Evolutionary conservation across 2,329 filamentous ascomycete species (phyloP).

Genomic region (Colletotrichum lini): DNA sequence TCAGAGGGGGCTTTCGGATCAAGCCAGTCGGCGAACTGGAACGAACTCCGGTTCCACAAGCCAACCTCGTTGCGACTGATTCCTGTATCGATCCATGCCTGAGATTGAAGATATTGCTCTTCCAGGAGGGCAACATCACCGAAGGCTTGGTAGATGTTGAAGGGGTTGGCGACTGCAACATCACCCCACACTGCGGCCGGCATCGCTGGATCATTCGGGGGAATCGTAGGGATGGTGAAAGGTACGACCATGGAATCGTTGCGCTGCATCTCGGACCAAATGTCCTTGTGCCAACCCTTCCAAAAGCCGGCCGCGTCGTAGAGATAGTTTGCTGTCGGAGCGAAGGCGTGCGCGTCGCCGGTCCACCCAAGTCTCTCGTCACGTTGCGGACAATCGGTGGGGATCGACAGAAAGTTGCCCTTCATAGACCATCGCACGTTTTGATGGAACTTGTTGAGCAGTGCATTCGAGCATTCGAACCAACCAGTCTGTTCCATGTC

Average conservation of each 20-base stretch:
- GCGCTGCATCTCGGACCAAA: constrained; percentile 53
- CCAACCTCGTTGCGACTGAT: constrained; percentile 52
- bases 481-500: constrained; percentile 65
- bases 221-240: constrained; percentile 49
- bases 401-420: constrained; percentile 71
- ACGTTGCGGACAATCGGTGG: constrained; percentile 71
- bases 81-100: constrained; percentile 56
- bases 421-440: constrained; percentile 71
- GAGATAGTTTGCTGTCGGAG: constrained; percentile 65
- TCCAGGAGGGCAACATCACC: constrained; percentile 54
- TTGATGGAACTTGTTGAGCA: constrained; percentile 67
- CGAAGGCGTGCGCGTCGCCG: constrained; percentile 65
- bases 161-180: constrained; percentile 57
- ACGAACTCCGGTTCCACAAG: constrained; percentile 56
- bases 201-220: constrained; percentile 43
- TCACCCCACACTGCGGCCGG: constrained; percentile 61
- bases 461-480: constrained; percentile 66
- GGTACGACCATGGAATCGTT: constrained; percentile 46
- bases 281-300: constrained; percentile 64
- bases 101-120: constrained; percentile 57
- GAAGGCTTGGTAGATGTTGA: constrained; percentile 56
- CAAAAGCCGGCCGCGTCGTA: constrained; percentile 68
- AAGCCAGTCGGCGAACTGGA: constrained; percentile 64
- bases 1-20: constrained; percentile 61
- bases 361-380: constrained; percentile 70